Evolutionary conservation across 768 basidiomycete species (phyloP).

Genomic region (Pleurotus giganteus): DNA sequence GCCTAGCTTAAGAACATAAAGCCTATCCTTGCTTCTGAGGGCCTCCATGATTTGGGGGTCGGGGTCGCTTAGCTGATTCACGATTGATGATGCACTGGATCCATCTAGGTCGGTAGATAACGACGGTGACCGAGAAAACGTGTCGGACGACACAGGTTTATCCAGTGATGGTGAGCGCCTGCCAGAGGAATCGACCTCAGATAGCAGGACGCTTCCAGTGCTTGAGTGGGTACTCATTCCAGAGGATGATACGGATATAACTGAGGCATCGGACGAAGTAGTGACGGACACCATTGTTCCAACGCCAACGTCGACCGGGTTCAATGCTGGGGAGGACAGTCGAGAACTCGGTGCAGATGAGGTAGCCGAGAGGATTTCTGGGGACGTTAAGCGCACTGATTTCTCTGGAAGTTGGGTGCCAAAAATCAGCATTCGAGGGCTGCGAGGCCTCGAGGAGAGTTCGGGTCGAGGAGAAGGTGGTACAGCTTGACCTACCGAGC

Average conservation of each 20-base stretch:
- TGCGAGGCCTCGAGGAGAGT: not conserved
- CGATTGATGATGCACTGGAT: not conserved
- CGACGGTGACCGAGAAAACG: not conserved
- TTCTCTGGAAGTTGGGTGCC: not conserved
- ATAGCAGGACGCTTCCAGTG: not conserved
- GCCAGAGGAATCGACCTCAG: not conserved
- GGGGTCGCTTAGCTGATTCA: constrained; percentile 38
- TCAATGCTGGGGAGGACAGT: constrained; percentile 2
- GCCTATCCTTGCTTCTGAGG: constrained; percentile 82
- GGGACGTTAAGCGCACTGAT: not conserved
- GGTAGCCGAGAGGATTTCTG: not conserved
- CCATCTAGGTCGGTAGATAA: not conserved
- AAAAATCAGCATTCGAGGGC: not conserved
- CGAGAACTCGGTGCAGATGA: constrained; percentile 7
- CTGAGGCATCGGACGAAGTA: not conserved
- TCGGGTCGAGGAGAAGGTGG: not conserved
- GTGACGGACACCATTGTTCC: not conserved
- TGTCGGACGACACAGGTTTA: constrained; percentile 3
- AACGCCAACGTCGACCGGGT: not conserved
- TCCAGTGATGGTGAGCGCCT: constrained; percentile 6
- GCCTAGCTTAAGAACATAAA: constrained; percentile 86
- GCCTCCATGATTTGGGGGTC: constrained; percentile 85
- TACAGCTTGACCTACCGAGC: constrained; percentile 6
- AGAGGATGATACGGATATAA: not conserved
- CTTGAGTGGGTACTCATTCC: not conserved